These are phyloP conservation scores for Candida incommunis DNA, from an alignment of 805 yeast species.

Conservation along the genomic window DNA sequence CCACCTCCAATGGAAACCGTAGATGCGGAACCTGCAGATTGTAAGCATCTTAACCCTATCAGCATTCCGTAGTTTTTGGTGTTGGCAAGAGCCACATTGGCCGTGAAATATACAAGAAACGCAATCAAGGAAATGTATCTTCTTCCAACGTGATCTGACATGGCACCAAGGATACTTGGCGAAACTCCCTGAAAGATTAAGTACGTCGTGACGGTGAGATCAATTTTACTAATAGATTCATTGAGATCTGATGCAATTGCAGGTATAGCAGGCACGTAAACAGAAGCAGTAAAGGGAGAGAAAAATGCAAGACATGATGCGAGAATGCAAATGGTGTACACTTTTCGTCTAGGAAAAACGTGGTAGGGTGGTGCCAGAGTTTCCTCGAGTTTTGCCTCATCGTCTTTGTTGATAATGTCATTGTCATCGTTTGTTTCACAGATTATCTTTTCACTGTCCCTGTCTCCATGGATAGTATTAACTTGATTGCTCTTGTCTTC, in stretches of 20 bases:
- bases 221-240: conserved; percentile 37
- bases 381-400: no score
- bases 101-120: conserved; percentile 38
- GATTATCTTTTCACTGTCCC: no score
- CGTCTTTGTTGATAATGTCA: no score
- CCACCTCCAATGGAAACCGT: conserved; percentile 59
- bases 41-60: conserved; percentile 51
- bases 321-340: not conserved
- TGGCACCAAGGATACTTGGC: conserved; percentile 55
- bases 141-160: conserved; percentile 63
- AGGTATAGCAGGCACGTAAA: not conserved
- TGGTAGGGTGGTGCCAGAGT: no score
- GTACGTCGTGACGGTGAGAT: conserved; percentile 65
- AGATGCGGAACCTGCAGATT: conserved; percentile 67
- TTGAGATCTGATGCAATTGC: not conserved
- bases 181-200: conserved; percentile 62
- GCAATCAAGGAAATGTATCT: conserved; percentile 50
- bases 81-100: conserved; percentile 54
- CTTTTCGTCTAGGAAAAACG: not conserved
- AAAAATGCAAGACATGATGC: not conserved
- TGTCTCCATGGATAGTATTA: no score
- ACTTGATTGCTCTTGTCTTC: no score
- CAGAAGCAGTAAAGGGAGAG: not conserved
- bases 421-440: no score
- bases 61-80: conserved; percentile 44